Conservation (phyloP, 73 alveolate species). For the Paramecium sonneborni region DNA sequence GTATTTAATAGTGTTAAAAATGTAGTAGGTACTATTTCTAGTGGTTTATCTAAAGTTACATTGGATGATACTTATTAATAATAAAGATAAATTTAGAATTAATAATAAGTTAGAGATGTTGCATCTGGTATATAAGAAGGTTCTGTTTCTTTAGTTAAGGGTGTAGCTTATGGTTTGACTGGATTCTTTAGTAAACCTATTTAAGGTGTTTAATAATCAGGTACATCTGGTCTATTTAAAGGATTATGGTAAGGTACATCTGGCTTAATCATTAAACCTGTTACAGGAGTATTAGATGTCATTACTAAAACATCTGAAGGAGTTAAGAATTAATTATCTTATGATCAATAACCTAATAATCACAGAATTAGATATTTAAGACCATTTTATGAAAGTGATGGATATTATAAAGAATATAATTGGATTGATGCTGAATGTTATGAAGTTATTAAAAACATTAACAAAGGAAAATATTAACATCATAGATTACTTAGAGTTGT, state of each 20-base stretch:
- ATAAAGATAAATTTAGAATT: constrained; percentile 86
- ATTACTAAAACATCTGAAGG: constrained; percentile 97
- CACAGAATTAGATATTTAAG: constrained; percentile 90
- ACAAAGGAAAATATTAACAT: background rate
- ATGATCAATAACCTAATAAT: constrained; percentile 77
- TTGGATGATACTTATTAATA: constrained; percentile 92
- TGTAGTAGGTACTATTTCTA: constrained; percentile 87
- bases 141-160: constrained; percentile 69
- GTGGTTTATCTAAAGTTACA: constrained; percentile 90
- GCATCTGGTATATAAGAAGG: constrained; percentile 95
- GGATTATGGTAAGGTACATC: constrained; percentile 92
- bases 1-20: constrained; percentile 92
- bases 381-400: constrained; percentile 81
- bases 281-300: constrained; percentile 87
- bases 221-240: constrained; percentile 84
- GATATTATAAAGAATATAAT: background rate
- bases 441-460: constrained; percentile 10
- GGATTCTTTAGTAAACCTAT: constrained; percentile 92
- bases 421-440: constrained; percentile 64
- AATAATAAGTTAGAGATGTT: constrained; percentile 90
- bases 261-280: constrained; percentile 93
- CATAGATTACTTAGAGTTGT: background rate
- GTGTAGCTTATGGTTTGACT: constrained; percentile 85
- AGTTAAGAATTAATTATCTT: constrained; percentile 86
- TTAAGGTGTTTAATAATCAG: constrained; percentile 81